These are phyloP conservation scores for Suillus lakei DNA, from an alignment of 768 basidiomycete species.

Conservation along the genomic window DNA sequence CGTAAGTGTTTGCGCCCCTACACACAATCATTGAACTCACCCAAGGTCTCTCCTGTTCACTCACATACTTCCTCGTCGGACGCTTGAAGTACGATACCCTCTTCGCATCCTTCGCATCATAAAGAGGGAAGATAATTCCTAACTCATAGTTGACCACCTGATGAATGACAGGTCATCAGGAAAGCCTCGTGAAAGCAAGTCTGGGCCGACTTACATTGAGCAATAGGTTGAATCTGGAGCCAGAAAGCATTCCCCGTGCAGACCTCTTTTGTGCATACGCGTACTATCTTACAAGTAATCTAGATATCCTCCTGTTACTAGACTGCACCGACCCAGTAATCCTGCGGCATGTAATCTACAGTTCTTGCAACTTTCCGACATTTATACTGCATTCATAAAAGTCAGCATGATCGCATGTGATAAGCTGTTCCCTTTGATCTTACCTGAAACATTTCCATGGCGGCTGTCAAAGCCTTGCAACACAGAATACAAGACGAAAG, in stretches of 20 bases:
- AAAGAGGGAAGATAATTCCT: slow-evolving; percentile 78
- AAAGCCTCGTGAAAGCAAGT: slow-evolving; percentile 6
- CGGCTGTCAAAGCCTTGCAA: too few species aligned
- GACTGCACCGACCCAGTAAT: slow-evolving; percentile 3
- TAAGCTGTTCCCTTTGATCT: too few species aligned
- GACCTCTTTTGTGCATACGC: not conserved
- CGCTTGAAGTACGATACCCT: slow-evolving; percentile 74
- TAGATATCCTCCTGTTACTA: slow-evolving; percentile 25
- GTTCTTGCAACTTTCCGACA: slow-evolving; percentile 54
- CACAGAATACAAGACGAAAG: slow-evolving; percentile 56
- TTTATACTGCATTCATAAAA: too few species aligned
- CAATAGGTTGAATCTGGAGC: slow-evolving; percentile 71
- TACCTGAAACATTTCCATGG: too few species aligned
- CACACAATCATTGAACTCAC: slow-evolving; percentile 50
- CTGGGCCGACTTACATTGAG: slow-evolving; percentile 55
- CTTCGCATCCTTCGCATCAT: slow-evolving; percentile 57
- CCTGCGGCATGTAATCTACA: slow-evolving; percentile 47
- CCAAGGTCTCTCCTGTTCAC: slow-evolving; percentile 73
- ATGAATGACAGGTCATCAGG: not conserved
- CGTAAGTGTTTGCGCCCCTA: slow-evolving; percentile 10
- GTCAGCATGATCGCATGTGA: too few species aligned
- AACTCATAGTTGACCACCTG: slow-evolving; percentile 88
- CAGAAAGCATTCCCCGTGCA: slow-evolving; percentile 85
- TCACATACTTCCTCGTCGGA: slow-evolving; percentile 73
- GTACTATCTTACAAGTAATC: slow-evolving; percentile 5